Conservation (phyloP, 352 stramenopile genomes). For the Blastocystis sp. region DNA sequence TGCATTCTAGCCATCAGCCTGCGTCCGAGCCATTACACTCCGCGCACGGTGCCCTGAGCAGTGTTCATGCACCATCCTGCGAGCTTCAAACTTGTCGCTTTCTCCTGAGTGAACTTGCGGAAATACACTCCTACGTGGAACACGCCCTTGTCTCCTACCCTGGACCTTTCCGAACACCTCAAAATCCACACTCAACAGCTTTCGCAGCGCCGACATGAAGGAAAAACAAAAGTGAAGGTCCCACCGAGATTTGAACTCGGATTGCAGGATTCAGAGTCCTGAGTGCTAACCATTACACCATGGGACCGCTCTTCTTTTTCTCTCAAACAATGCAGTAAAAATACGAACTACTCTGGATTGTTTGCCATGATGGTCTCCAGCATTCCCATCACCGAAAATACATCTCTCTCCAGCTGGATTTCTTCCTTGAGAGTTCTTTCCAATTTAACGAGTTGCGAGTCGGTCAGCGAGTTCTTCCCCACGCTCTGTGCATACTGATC, state of each 20-base stretch:
- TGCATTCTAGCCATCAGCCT: background rate
- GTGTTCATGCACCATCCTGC: conserved; percentile 50
- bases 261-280: conserved; percentile 59
- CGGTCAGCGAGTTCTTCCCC: conserved; percentile 1
- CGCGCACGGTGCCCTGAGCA: background rate
- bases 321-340: conserved; percentile 44
- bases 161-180: conserved; percentile 35
- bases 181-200: conserved; percentile 43
- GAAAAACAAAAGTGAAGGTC: background rate
- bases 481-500: background rate
- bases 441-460: conserved; percentile 45
- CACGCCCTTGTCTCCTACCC: background rate
- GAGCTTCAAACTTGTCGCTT: background rate
- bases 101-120: conserved; percentile 16
- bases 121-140: background rate
- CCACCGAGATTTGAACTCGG: conserved; percentile 53
- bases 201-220: background rate
- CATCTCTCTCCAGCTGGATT: conserved; percentile 9
- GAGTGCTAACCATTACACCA: conserved; percentile 59
- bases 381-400: conserved; percentile 4
- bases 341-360: background rate
- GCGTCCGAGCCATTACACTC: background rate
- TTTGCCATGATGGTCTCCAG: background rate
- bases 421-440: background rate
- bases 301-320: background rate